Conservation (phyloP, 371 early-diverging fungal species). For the Chytridiales sp. region DNA sequence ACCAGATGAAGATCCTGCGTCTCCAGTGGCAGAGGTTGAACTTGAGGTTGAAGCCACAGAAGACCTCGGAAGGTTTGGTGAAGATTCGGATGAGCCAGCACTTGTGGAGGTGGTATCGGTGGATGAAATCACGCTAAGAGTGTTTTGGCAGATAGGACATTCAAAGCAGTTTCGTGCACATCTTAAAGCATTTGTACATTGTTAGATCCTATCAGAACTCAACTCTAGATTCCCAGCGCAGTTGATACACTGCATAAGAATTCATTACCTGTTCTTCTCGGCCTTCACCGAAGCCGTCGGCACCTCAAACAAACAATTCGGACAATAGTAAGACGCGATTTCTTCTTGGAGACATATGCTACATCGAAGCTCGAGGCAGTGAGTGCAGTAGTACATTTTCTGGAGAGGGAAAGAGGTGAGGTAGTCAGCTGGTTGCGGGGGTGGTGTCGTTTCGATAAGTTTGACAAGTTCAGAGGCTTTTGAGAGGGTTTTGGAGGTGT, state of each 20-base stretch:
- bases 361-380: conserved; percentile 80
- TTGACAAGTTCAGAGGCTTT: too few relatives aligned
- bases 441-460: too few relatives aligned
- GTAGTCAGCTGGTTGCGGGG: conserved; percentile 10
- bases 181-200: conserved; percentile 39
- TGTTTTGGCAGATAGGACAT: conserved; percentile 86
- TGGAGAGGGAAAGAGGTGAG: conserved; percentile 46
- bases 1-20: conserved; percentile 4
- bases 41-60: conserved; percentile 11
- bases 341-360: conserved; percentile 80
- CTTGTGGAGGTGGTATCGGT: conserved; percentile 49
- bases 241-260: background rate
- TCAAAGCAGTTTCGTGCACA: conserved; percentile 94
- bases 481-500: too few relatives aligned
- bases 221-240: background rate
- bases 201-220: background rate
- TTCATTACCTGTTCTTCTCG: conserved; percentile 78
- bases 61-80: background rate
- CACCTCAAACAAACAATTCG: conserved; percentile 93
- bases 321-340: conserved; percentile 88
- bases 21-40: conserved; percentile 1
- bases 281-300: conserved; percentile 92
- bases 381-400: conserved; percentile 83
- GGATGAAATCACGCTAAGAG: conserved; percentile 74
- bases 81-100: background rate